phyloP scores from a whole-genome alignment of 495 filamentous ascomycete species.

The Hyaloscypha hepaticicola region DNA sequence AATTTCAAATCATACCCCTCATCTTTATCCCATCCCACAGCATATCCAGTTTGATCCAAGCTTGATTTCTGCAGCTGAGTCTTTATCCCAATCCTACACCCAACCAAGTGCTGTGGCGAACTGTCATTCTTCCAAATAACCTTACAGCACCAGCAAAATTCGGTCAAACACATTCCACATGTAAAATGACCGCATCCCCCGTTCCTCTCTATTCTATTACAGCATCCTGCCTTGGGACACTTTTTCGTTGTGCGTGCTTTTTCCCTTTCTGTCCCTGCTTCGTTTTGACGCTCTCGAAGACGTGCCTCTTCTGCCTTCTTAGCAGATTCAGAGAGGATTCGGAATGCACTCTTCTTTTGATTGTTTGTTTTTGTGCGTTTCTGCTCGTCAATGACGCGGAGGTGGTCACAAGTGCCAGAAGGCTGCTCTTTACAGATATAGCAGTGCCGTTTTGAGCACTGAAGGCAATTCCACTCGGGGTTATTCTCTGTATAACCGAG shows the following conservation, averaged over 20 bases:
- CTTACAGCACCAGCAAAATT: conserved; percentile 25
- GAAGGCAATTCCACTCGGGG: conserved; percentile 18
- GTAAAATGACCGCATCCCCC: conserved; percentile 18
- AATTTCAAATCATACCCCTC: conserved; percentile 15
- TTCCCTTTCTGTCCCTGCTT: neutral
- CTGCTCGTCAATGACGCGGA: conserved; percentile 3
- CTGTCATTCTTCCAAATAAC: conserved; percentile 9
- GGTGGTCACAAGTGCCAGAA: conserved; percentile 11
- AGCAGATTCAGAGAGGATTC: neutral
- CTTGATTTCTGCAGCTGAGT: neutral
- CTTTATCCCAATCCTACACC: conserved; percentile 1
- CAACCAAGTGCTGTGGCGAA: neutral
- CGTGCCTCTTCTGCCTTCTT: neutral
- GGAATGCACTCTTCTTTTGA: neutral
- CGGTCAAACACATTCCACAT: conserved; percentile 13
- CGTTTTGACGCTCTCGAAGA: neutral
- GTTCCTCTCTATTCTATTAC: conserved; percentile 18
- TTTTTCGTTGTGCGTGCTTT: conserved; percentile 14
- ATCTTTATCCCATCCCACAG: conserved; percentile 16
- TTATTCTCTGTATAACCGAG: conserved; percentile 5
- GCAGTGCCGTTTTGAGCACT: conserved; percentile 19
- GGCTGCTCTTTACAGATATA: conserved; percentile 12
- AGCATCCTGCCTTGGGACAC: conserved; percentile 21
- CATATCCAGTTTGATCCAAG: conserved; percentile 9
- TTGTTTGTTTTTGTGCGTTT: neutral